Percentiles rank a stretch among this genome's conserved stretches.
These are phyloP conservation scores for Acanthochlamys bracteata DNA, from an alignment of 106 monocot species.

Conservation along the genomic window DNA sequence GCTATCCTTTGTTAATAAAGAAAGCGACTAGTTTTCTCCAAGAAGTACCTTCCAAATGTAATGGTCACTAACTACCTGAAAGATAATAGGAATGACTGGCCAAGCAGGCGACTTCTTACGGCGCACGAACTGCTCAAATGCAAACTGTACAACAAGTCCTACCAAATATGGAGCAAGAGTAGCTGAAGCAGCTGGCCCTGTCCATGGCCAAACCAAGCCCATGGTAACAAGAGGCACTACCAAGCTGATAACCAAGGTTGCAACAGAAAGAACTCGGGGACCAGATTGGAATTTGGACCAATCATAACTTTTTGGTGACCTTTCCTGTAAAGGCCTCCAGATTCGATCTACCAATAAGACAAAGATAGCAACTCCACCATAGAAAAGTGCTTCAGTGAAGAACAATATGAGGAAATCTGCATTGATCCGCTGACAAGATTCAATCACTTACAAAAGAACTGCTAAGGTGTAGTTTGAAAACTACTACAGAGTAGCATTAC, in stretches of 20 bases:
- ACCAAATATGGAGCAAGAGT: constrained; percentile 92
- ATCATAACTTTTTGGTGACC: constrained; percentile 9
- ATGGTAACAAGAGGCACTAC: constrained; percentile 88
- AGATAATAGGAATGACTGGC: constrained; percentile 78
- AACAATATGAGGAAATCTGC: constrained; percentile 96
- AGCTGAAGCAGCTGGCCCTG: constrained; percentile 93
- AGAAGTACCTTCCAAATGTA: neutral
- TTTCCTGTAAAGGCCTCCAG: constrained; percentile 39
- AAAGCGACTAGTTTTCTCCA: neutral
- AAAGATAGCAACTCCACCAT: constrained; percentile 73
- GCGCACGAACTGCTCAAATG: constrained; percentile 77
- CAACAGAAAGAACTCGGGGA: constrained; percentile 56
- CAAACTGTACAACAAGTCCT: constrained; percentile 84
- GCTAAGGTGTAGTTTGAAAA: neutral
- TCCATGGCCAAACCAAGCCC: constrained; percentile 99
- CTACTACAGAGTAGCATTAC: too few species aligned
- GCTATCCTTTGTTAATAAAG: neutral
- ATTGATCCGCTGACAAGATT: neutral
- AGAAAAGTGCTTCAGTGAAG: constrained; percentile 92
- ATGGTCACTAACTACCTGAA: constrained; percentile 40
- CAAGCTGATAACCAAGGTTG: constrained; percentile 66
- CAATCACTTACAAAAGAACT: neutral
- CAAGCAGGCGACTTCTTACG: constrained; percentile 60
- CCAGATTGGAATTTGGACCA: constrained; percentile 34
- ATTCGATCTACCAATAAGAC: constrained; percentile 53